Evolutionary conservation across 371 early-diverging fungal genomes (phyloP).

Genomic region (Funneliformis caledonium): DNA sequence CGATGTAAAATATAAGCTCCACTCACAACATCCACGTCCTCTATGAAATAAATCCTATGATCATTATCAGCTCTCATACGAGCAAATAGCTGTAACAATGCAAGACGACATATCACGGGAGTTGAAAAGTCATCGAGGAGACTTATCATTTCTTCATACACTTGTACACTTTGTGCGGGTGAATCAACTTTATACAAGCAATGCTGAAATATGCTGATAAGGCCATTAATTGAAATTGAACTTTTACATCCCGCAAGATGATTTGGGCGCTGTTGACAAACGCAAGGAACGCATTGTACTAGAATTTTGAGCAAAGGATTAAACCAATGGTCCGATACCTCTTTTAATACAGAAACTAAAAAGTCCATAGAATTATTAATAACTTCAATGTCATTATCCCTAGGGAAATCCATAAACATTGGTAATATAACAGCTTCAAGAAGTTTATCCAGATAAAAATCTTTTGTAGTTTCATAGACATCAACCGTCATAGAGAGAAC

Average conservation of each 20-base stretch:
- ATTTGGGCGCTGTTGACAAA: constrained; percentile 41
- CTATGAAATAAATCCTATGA: constrained; percentile 56
- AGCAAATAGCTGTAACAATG: constrained; percentile 59
- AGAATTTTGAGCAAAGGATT: constrained; percentile 52
- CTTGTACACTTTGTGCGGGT: constrained; percentile 49
- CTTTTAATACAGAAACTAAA: constrained; percentile 51
- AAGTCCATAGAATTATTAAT: constrained; percentile 57
- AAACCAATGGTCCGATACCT: constrained; percentile 53
- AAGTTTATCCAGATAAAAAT: constrained; percentile 60
- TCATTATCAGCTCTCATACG: constrained; percentile 63
- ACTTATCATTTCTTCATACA: constrained; percentile 55
- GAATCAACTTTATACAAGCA: constrained; percentile 47
- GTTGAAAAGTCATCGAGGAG: constrained; percentile 53
- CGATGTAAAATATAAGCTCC: constrained; percentile 30
- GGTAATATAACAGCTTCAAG: constrained; percentile 60
- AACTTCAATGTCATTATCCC: constrained; percentile 58
- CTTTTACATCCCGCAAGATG: constrained; percentile 44
- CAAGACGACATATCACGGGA: constrained; percentile 58
- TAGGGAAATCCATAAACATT: constrained; percentile 57
- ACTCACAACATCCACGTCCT: constrained; percentile 42
- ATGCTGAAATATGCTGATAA: constrained; percentile 49
- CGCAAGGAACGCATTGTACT: constrained; percentile 46
- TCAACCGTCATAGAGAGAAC: constrained; percentile 61
- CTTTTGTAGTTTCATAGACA: constrained; percentile 61
- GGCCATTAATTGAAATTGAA: constrained; percentile 44